phyloP scores from a whole-genome alignment of 2,329 filamentous ascomycete species.

The Xylariaceae sp. region DNA sequence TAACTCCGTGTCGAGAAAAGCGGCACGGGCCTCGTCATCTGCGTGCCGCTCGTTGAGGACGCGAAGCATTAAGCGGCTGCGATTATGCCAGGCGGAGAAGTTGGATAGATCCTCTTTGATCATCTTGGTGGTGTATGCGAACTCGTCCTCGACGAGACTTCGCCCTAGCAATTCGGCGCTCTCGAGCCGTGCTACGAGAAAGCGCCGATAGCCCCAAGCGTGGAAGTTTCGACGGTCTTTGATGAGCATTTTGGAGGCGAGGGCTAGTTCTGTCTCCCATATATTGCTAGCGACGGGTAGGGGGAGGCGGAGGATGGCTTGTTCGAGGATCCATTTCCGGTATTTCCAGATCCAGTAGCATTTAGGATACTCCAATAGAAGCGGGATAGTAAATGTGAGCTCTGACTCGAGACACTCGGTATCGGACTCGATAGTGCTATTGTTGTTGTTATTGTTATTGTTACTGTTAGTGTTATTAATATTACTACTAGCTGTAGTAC shows the following conservation, averaged over 20 bases:
- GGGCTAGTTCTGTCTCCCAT: constrained; percentile 77
- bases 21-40: constrained; percentile 54
- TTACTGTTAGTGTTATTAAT: too few species aligned
- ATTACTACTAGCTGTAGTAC: constrained; percentile 43
- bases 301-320: constrained; percentile 61
- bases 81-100: constrained; percentile 94
- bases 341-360: constrained; percentile 99
- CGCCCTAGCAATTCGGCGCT: constrained; percentile 44
- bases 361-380: constrained; percentile 83
- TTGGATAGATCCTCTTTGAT: constrained; percentile 81
- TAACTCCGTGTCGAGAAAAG: constrained; percentile 73
- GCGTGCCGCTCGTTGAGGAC: constrained; percentile 67
- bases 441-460: too few species aligned
- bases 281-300: constrained; percentile 52
- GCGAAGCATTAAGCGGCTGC: constrained; percentile 74
- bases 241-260: constrained; percentile 82
- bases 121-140: constrained; percentile 87
- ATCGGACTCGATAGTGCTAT: constrained; percentile 20
- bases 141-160: constrained; percentile 73
- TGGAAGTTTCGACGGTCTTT: constrained; percentile 91
- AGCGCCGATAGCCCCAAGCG: constrained; percentile 86
- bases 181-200: constrained; percentile 72
- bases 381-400: constrained; percentile 73
- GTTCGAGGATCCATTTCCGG: constrained; percentile 74
- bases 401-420: constrained; percentile 62